Conservation (phyloP, 352 stramenopile species). For the Thalassiosira ordinaria region DNA sequence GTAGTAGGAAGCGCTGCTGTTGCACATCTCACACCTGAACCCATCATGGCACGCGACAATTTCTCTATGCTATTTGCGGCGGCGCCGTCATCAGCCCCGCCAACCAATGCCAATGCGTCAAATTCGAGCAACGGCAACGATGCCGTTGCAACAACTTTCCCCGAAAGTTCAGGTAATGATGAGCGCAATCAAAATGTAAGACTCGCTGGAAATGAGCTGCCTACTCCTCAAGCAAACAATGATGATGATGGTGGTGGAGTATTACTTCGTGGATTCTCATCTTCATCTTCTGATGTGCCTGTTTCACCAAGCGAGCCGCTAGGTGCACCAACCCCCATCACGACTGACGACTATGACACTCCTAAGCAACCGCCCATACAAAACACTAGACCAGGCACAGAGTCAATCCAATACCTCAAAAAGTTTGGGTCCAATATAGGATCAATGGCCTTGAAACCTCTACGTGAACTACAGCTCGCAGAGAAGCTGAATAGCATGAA, state of each 20-base stretch:
- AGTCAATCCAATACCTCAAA: conserved; percentile 48
- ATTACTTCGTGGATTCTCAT: too few relatives aligned
- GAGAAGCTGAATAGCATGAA: conserved; percentile 60
- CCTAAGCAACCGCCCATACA: neutral
- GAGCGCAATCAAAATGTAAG: neutral
- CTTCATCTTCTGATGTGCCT: too few relatives aligned
- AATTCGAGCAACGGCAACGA: neutral
- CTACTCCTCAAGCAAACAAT: too few relatives aligned
- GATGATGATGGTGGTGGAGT: too few relatives aligned
- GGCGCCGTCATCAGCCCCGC: neutral
- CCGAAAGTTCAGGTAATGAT: neutral
- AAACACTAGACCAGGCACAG: conserved; percentile 20
- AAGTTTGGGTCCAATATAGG: conserved; percentile 9
- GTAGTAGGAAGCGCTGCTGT: too few relatives aligned
- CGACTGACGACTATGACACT: neutral
- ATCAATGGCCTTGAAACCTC: conserved; percentile 26
- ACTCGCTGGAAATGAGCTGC: neutral
- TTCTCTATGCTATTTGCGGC: conserved; percentile 6
- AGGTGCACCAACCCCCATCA: neutral
- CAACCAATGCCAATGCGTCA: conserved; percentile 5
- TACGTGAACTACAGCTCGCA: conserved; percentile 37
- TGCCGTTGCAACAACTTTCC: neutral
- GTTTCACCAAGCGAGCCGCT: too few relatives aligned
- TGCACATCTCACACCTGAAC: too few relatives aligned
- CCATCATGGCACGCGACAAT: conserved; percentile 21